Evolutionary conservation across 129 eudicot species (phyloP).

Genomic region (Logfia minima): DNA sequence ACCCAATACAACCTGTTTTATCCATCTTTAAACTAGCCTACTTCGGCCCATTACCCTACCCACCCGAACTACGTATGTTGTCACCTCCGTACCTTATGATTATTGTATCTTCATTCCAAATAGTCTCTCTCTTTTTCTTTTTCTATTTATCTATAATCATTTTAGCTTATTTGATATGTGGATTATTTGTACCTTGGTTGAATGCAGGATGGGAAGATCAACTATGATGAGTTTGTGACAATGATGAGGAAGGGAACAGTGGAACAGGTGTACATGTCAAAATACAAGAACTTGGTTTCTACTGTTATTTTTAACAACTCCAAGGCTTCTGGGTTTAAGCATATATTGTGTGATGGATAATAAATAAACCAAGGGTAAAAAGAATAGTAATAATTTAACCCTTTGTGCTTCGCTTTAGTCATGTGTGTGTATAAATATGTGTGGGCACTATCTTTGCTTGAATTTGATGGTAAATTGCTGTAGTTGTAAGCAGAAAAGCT

Average conservation of each 20-base stretch:
- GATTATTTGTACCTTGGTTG: background rate
- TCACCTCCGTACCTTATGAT: background rate
- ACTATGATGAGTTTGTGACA: conserved; percentile 71
- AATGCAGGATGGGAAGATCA: conserved; percentile 74
- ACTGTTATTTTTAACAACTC: conserved; percentile 13
- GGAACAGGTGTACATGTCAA: conserved; percentile 40
- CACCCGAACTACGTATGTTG: background rate
- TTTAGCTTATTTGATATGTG: background rate
- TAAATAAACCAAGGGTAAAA: conserved; percentile 18
- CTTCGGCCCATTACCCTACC: background rate
- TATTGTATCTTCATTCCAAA: no score
- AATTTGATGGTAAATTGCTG: background rate
- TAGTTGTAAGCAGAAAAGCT: conserved; percentile 24
- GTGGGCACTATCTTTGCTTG: background rate
- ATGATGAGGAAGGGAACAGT: conserved; percentile 88
- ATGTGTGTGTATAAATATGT: conserved; percentile 9
- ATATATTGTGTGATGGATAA: conserved; percentile 30
- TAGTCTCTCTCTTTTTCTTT: no score
- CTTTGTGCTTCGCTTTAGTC: conserved; percentile 29
- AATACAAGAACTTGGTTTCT: conserved; percentile 28
- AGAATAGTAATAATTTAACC: background rate
- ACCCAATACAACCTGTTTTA: no score
- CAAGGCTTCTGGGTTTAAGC: conserved; percentile 17
- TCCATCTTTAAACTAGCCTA: background rate
- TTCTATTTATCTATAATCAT: background rate